Base-by-base conservation (phyloP, 192 early-diverging fungal species). In the Geranomyces michiganensis region DNA sequence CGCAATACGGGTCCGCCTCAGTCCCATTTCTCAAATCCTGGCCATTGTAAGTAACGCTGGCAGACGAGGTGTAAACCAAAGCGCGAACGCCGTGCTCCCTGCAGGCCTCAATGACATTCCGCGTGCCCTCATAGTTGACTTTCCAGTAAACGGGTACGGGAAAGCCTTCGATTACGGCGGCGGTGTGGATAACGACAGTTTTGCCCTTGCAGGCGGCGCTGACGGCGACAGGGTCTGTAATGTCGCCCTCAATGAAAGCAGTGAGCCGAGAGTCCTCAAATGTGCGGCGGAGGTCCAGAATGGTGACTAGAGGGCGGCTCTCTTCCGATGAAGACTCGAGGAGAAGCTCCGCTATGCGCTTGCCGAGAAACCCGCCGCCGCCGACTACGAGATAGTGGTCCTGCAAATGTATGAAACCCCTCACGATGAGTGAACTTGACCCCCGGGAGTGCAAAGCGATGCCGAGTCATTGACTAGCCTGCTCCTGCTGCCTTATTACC, bases 41-140 rank as follows among this genome's bases (percentile, higher is more conserved):
- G 0, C 94, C 95, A 61, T 91, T 88, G 59, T 87, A 93, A 5
- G 94, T 88, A n/a, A 98, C 96, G 79, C 92, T 91, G 21, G 92
- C 93, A 6, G 90, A 91, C 69, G 88, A 91, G 6, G 96, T 98
- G 67, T 88, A 94, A 15, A 98, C 89, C 26, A 98, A 73, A 12
- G 86, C 87, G 21, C 71, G 68, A 2, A 98, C 91, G 7, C 86
- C 85, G 31, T 72, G 69, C 26, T 72, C 69, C 33, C 84, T 70
- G 66, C 94, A 94, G 22, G 87, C 90, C 19, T 88, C 81, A 24
- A 98, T 88, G n/a, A 96, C 84, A 62, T 90, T 92, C 55, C 81
- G 77, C 4, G 96, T 98, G 53, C 96, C 96, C 9, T 92, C 90
- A 27, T 94, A 89, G 67, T 83, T 78, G 36, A 81, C 84, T 43